phyloP scores from a whole-genome alignment of 1,284 basidiomycete species.

The Retiboletus fuscus region DNA sequence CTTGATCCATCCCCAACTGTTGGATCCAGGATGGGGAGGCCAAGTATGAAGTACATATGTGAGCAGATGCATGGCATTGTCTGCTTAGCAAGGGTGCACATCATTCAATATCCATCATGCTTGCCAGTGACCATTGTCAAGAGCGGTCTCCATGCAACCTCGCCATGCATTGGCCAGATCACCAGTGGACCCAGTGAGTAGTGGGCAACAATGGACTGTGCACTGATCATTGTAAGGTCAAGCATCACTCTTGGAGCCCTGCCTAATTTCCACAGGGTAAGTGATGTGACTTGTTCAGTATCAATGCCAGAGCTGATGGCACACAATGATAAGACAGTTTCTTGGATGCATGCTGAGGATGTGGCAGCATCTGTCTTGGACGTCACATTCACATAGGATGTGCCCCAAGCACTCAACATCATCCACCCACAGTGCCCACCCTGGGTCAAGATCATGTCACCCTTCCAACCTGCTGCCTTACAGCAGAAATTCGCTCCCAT shows the following conservation, averaged over 20 bases:
- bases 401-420: constrained; percentile 36
- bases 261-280: constrained; percentile 25
- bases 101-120: not conserved
- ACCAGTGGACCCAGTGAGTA: constrained; percentile 44
- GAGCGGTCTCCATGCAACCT: constrained; percentile 40
- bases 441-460: constrained; percentile 37
- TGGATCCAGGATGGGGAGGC: constrained; percentile 21
- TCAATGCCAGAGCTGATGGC: constrained; percentile 9
- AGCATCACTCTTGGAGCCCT: constrained; percentile 39
- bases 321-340: constrained; percentile 34
- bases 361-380: constrained; percentile 39
- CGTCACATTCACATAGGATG: constrained; percentile 31
- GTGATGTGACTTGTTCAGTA: not conserved
- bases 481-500: not conserved
- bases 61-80: constrained; percentile 19
- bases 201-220: constrained; percentile 51
- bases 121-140: constrained; percentile 44
- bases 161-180: constrained; percentile 51
- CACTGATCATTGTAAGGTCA: constrained; percentile 49
- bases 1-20: constrained; percentile 12
- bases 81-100: too few relatives aligned
- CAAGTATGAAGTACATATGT: constrained; percentile 26
- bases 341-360: constrained; percentile 39
- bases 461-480: constrained; percentile 28
- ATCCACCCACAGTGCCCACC: constrained; percentile 34